Base-by-base conservation (phyloP, 805 yeast species). In the Nakazawaea ambrosiae region DNA sequence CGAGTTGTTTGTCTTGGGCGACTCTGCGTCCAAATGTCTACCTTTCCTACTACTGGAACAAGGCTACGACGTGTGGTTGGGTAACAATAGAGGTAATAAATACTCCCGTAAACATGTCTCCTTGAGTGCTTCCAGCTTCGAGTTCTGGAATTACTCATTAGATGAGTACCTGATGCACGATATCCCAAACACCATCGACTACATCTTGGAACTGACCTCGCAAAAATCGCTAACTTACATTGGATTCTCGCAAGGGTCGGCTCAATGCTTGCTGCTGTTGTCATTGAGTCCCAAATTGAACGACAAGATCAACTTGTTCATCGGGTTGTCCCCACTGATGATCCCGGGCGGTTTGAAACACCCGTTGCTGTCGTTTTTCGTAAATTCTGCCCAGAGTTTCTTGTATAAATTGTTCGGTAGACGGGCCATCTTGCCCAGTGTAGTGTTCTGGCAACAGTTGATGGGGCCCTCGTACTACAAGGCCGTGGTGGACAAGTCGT, bases 191-290 rank as follows among this genome's bases (percentile, higher is more conserved):
- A 70, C 85, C 6, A 75, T 92, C 23, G 80, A 84, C 51, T 85
- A 83, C 55, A 77, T 92, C 18, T 58, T 90, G 39, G 54, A 65
- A 2, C 55, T 60, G 22, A 76, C 88, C 2, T 55, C 64, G 3
- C 59, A 47, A 44, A 45, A 48, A 20, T 46, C 58, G 14, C 60
- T 89, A 26, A 72, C 77, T 1, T 90, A 88, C 53, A 70, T 90
- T 48, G 98, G 97, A 1, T 92, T 92, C 55, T 78, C 90, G 23
- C 98, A 90, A 57, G 98, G 98, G 11, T 81, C 95, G 2, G 95
- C 97, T 3, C 97, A 92, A 58, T 85, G 87, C 31, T 82, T 90
- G 58, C 96, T 96, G 1, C 71, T 95, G 11, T 65, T 89, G 25
- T 75, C 95, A 0, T 53, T 80, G 20, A 76, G 81, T 53, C 75